Base-by-base conservation (phyloP, 768 basidiomycete genomes). In the Naganishia antarctica region DNA sequence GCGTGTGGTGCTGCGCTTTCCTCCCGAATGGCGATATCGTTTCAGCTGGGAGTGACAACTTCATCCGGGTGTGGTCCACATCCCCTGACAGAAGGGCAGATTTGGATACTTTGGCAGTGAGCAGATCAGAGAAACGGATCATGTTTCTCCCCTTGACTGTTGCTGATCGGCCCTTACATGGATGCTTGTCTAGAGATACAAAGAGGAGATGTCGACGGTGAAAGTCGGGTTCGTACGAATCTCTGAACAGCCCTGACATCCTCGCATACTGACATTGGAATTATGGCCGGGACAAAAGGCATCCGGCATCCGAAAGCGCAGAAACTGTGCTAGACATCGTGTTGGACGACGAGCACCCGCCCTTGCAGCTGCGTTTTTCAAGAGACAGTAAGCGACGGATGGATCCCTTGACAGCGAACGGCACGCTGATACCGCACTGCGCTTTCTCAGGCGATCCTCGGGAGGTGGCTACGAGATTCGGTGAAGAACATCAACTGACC, bases 1-100 rank as follows among this genome's bases (percentile, higher is more conserved):
- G 71, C 8, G 76, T 77, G 21, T 77, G 76, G 76, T 69, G 72
- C 12, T 70, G 71, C 11, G 61, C 67, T n/a, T 63, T 57, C 5
- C 40, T 77, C 5, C 69, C 72, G 3, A 73, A 75, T 41, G 72
- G 73, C 4, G 76, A 77, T 62, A 58, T 77, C 32, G 63, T 76
- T 3, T 72, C 76, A 0, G 76, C 71, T 11, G 72, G 74, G 26
- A 72, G 71, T 4, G 76, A 77, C 50, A 66, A 69, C 15, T 23
- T 37, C 3, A 66, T 71, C 0, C 49, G 76, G 23, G 57, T 74
- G 16, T 77, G 73, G 71, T 68, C 75, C 8, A 65, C 37, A 31
- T 64, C 66, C 15, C 16, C 48, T 40, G 34, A 34, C 11, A 46
- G 73, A 31, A 29, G 60, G 26, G 72, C 73, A 3, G 58, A 67